Percentiles rank a stretch among this genome's conserved stretches.
Evolutionary conservation across 1,284 basidiomycete genomes (phyloP).

Genomic region (Ceratobasidium sp.): DNA sequence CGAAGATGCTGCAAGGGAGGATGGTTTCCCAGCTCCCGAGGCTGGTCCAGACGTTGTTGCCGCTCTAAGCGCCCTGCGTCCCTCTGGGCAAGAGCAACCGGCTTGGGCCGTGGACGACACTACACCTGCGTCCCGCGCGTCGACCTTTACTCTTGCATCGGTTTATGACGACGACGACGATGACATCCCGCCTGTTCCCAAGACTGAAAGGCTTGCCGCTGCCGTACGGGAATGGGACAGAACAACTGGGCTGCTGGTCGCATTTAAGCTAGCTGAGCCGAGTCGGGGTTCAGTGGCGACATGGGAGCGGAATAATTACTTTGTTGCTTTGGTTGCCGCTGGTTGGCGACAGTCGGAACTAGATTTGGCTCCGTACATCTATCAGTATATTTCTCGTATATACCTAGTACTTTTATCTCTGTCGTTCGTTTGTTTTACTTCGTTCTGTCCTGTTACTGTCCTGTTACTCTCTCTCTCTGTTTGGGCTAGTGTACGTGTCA

Average conservation of each 20-base stretch:
- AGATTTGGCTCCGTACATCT: background rate
- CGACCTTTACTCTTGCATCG: constrained; percentile 29
- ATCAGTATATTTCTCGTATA: constrained; percentile 4
- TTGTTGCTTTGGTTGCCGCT: constrained; percentile 20
- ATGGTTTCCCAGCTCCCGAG: background rate
- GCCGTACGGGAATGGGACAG: constrained; percentile 27
- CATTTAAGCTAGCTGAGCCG: constrained; percentile 5
- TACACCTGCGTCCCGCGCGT: constrained; percentile 19
- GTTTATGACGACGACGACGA: constrained; percentile 25
- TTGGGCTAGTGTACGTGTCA: constrained; percentile 20
- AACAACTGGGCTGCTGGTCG: constrained; percentile 13
- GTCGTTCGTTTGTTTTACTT: constrained; percentile 1
- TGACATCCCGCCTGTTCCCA: constrained; percentile 21
- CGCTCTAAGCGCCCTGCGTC: too few species aligned
- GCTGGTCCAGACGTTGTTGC: background rate
- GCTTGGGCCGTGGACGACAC: constrained; percentile 10
- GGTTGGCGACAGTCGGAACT: constrained; percentile 20
- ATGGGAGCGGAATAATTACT: background rate
- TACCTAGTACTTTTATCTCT: background rate
- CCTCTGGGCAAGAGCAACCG: background rate
- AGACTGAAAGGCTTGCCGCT: constrained; percentile 16
- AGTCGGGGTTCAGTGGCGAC: constrained; percentile 1
- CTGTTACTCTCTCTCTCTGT: background rate
- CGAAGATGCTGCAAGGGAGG: constrained; percentile 1
- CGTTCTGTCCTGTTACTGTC: constrained; percentile 17